Evolutionary conservation across 1,139 yeast species (phyloP).

Genomic region (Sugiyamaella grinbergsii): DNA sequence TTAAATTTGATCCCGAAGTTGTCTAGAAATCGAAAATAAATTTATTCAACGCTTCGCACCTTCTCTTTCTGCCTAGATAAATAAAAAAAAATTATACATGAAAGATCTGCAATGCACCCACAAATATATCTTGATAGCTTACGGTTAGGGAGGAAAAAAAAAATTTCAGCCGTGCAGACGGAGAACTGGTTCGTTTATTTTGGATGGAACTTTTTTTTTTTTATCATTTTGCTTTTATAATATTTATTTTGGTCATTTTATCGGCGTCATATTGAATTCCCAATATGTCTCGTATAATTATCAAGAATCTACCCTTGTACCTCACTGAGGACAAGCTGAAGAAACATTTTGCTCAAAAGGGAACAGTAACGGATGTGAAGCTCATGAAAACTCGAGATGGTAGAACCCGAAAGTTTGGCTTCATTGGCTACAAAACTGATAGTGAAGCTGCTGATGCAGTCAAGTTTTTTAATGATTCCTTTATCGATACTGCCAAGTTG

Average conservation of each 20-base stretch:
- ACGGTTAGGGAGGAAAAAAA: slow-evolving; percentile 6
- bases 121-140: background rate
- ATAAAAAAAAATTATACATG: slow-evolving; percentile 11
- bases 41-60: background rate
- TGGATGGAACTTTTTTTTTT: background rate
- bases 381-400: slow-evolving; percentile 80
- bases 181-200: too few species aligned
- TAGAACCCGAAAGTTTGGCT: slow-evolving; percentile 89
- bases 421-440: slow-evolving; percentile 74
- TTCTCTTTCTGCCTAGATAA: background rate
- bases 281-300: slow-evolving; percentile 80
- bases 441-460: slow-evolving; percentile 81
- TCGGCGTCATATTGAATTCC: background rate
- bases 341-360: slow-evolving; percentile 64
- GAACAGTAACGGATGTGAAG: slow-evolving; percentile 79
- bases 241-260: background rate
- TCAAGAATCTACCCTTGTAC: slow-evolving; percentile 87
- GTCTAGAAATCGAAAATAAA: background rate
- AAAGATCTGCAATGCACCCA: slow-evolving; percentile 9
- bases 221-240: background rate
- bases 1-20: background rate
- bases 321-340: slow-evolving; percentile 73
- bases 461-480: slow-evolving; percentile 71
- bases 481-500: slow-evolving; percentile 78
- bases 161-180: slow-evolving; percentile 14